Evolutionary conservation across 768 basidiomycete species (phyloP).

Genomic region (Clavulina sp.): DNA sequence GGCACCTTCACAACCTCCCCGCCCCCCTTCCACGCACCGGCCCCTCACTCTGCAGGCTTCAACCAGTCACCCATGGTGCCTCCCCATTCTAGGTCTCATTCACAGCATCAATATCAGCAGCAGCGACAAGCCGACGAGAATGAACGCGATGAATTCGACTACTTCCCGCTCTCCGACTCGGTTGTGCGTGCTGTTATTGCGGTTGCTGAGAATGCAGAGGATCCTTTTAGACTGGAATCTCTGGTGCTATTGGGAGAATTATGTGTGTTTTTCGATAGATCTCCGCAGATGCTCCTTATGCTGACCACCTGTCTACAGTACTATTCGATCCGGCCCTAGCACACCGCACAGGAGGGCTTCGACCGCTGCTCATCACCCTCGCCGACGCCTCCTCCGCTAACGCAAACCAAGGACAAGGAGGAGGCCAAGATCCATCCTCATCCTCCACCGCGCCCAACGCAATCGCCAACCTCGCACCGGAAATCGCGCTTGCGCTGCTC

Average conservation of each 20-base stretch:
- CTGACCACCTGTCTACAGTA: conserved; percentile 29
- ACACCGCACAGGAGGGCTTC: conserved; percentile 62
- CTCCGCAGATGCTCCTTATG: background rate
- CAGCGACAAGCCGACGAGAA: conserved; percentile 20
- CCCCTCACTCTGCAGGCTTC: too few species aligned
- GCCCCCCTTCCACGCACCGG: too few species aligned
- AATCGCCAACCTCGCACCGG: conserved; percentile 50
- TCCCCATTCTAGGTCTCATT: too few species aligned
- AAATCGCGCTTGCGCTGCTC: conserved; percentile 65
- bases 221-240: conserved; percentile 66
- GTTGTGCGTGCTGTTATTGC: conserved; percentile 83
- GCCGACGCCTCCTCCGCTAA: conserved; percentile 72
- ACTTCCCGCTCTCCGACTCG: conserved; percentile 38
- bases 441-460: conserved; percentile 83
- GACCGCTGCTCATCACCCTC: conserved; percentile 68
- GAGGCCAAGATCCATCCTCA: conserved; percentile 72
- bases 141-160: conserved; percentile 24
- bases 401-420: conserved; percentile 50
- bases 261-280: conserved; percentile 30
- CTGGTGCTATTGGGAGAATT: conserved; percentile 84
- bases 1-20: too few species aligned
- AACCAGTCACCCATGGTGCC: too few species aligned
- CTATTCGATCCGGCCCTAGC: conserved; percentile 77
- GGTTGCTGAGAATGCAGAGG: conserved; percentile 82
- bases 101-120: too few species aligned